phyloP scores from a whole-genome alignment of 1,284 basidiomycete genomes.

The Phylloporus gajari region DNA sequence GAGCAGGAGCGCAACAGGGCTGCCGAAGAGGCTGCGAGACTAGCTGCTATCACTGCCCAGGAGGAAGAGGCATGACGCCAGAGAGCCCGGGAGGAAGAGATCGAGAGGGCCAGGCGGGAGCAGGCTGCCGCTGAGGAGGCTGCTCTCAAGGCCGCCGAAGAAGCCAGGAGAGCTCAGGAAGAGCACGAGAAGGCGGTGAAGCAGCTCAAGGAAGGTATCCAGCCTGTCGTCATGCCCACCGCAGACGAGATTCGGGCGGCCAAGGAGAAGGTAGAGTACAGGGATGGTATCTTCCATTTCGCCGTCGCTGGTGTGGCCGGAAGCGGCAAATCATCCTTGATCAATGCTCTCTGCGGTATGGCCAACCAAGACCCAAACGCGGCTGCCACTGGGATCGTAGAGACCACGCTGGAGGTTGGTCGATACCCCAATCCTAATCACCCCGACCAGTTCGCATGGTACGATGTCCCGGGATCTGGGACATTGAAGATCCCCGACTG shows the following conservation, averaged over 20 bases:
- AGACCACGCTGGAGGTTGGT: constrained; percentile 40
- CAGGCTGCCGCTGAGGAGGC: constrained; percentile 38
- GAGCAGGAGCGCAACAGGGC: constrained; percentile 29
- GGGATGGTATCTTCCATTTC: constrained; percentile 41
- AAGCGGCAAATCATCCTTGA: constrained; percentile 50
- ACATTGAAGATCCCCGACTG: constrained; percentile 47
- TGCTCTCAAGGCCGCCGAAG: constrained; percentile 34
- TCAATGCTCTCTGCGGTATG: constrained; percentile 48
- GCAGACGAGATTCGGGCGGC: constrained; percentile 34
- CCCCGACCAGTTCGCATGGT: constrained; percentile 44
- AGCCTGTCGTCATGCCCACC: constrained; percentile 44
- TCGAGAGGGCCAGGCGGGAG: constrained; percentile 25
- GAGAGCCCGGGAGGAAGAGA: constrained; percentile 36
- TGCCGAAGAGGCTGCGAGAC: constrained; percentile 37
- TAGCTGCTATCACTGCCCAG: constrained; percentile 37
- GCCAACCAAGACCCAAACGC: constrained; percentile 37
- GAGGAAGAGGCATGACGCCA: constrained; percentile 38
- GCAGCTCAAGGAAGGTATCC: constrained; percentile 39
- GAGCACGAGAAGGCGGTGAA: constrained; percentile 35
- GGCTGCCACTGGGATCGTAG: constrained; percentile 45
- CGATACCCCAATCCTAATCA: constrained; percentile 43
- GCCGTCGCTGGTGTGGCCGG: constrained; percentile 48
- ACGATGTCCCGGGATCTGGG: constrained; percentile 50
- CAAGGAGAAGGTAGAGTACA: constrained; percentile 39
- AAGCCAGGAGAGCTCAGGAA: constrained; percentile 34